Base-by-base conservation (phyloP, 2,329 filamentous ascomycete genomes). In the Claviceps monticola region DNA sequence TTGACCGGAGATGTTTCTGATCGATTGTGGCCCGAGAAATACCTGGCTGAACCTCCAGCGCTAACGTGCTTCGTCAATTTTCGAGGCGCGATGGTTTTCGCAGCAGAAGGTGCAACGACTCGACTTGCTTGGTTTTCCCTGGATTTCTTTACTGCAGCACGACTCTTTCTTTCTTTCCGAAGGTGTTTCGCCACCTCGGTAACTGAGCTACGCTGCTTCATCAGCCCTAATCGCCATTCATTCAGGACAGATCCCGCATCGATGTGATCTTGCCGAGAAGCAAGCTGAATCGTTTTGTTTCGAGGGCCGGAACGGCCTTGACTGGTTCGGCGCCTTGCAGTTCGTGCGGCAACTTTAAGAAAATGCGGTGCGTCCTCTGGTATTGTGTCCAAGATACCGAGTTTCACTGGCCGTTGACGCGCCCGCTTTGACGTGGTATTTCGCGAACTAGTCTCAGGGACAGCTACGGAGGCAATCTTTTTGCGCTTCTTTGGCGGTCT, bases 321-420 rank as follows among this genome's bases (percentile, higher is more conserved):
- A 13, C 71, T 69, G 26, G 56, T 59, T 37, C 70, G 72, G 49
- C 63, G 69, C 51, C 66, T 74, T 4, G 73, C 79, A 50, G 76
- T 71, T 16, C 81, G 77, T 44, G 78, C 79, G 49, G 81, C 81
- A 59, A 84, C 72, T 54, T 72, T 79, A 37, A 84, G 65, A 55
- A 84, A 84, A 2, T 62, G 64, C 1, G 81, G 81, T 0, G 78
- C 76, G 53, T 69, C 59, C 2, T 68, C 61, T 55, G 75, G 73
- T 45, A 76, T 68, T 21, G 81, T 73, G 62, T 84, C 80, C n/a
- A 83, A 60, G 51, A 84, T 82, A 56, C 80, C 75, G 19, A 84
- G 68, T 19, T 62, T 64, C 3, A 77, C 76, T n/a, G 74, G 66
- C 21, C 43, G 37, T 37, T 19, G 29, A n/a, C 37, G 42, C 11